Evolutionary conservation across 169 alveolate species (phyloP).

Genomic region (Cryptosporidium baileyi): DNA sequence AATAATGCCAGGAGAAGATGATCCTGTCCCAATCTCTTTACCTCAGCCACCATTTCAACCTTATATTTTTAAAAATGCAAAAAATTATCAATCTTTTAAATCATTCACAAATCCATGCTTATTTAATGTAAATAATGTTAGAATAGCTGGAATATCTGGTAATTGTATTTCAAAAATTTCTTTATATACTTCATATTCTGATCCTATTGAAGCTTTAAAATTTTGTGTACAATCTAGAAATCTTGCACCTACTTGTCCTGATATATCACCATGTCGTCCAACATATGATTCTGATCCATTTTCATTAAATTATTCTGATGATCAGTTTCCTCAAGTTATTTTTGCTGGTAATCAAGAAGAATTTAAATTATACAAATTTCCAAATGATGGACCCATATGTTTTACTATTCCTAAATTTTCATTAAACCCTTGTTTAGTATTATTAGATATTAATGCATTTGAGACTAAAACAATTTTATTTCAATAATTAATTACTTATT

Average conservation of each 20-base stretch:
- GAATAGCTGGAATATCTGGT: slow-evolving; percentile 44
- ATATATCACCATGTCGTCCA: slow-evolving; percentile 41
- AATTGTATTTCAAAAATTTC: slow-evolving; percentile 12
- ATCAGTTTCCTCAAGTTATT: slow-evolving; percentile 36
- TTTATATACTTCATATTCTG: neutral
- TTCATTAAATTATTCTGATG: slow-evolving; percentile 8
- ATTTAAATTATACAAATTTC: slow-evolving; percentile 49
- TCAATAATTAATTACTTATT: neutral
- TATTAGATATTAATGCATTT: slow-evolving; percentile 42
- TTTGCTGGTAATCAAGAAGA: slow-evolving; percentile 47
- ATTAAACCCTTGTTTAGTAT: slow-evolving; percentile 1
- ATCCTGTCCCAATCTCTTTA: slow-evolving; percentile 59
- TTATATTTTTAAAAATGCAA: slow-evolving; percentile 19
- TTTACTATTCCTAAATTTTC: slow-evolving; percentile 56
- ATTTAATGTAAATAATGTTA: slow-evolving; percentile 5
- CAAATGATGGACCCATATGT: slow-evolving; percentile 62
- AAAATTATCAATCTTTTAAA: slow-evolving; percentile 13
- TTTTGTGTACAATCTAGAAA: slow-evolving; percentile 41
- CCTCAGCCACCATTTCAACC: slow-evolving; percentile 61
- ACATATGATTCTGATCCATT: slow-evolving; percentile 41
- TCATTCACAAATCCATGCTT: slow-evolving; percentile 49
- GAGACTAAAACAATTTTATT: slow-evolving; percentile 28
- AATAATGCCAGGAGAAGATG: slow-evolving; percentile 51
- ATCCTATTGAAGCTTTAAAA: slow-evolving; percentile 57
- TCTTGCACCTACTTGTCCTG: slow-evolving; percentile 63